Evolutionary conservation across 768 basidiomycete species (phyloP), one percentile per base, ranked within the genome.

Genomic region (Kwoniella sp.): DNA sequence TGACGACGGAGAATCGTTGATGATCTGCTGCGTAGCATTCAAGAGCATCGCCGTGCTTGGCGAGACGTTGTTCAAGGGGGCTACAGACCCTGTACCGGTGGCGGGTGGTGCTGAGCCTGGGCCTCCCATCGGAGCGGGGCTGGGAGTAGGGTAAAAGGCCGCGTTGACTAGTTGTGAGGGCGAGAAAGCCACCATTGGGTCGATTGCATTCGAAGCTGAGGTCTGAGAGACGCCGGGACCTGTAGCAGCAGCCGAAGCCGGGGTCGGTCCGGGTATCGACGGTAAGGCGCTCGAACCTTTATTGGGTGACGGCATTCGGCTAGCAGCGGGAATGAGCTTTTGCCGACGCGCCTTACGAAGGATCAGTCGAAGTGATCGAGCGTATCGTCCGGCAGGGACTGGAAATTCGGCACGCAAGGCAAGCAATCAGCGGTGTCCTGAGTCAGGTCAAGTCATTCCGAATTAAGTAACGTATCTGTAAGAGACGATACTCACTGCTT

Each of bases 371-470:
- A 97, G 83, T 4, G 92, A 94, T 38, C 92, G 81, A 9, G 93
- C 93, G 72, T 96, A 97, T 59, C 93, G 88, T 74, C 92, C 92
- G 13, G 92, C 94, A 25, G 93, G 93, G 65, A 94, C 93, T 93
- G 94, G 93, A 63, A 94, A 92, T 93, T 73, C 22, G 23, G 38
- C 9, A 58, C 29, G 4, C 9, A 58, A 50, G 4, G 41, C 37
- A 13, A 29, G 41, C 8, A 17, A 29, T 61, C 55, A 68, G 66
- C 52, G 31, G n/a, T 29, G 38, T n/a, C n/a, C n/a, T n/a, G n/a
- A n/a, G n/a, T n/a, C n/a, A n/a, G n/a, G n/a, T n/a, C n/a, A n/a
- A n/a, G n/a, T n/a, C n/a, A n/a, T n/a, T n/a, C n/a, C n/a, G n/a
- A n/a, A n/a, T n/a, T n/a, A n/a, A n/a, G n/a, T n/a, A n/a, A n/a